Evolutionary conservation across 169 alveolate species (phyloP).

Genomic region (Amoebophrya sp.): DNA sequence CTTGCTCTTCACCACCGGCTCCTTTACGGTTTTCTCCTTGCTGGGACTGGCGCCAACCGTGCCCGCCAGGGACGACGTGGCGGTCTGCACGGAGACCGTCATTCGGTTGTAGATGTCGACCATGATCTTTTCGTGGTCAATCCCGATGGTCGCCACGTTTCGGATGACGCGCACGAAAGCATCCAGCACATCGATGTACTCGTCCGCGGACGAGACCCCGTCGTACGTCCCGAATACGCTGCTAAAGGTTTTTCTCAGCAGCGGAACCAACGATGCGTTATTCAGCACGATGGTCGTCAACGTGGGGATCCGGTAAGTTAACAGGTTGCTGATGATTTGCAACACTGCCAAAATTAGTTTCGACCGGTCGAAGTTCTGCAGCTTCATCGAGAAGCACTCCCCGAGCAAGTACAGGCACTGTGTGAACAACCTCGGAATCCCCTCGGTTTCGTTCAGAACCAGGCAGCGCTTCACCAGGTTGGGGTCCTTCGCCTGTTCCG

Average conservation of each 20-base stretch:
- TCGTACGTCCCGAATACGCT: not conserved
- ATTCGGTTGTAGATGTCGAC: not conserved
- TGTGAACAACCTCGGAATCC: not conserved
- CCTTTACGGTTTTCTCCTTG: not conserved
- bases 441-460: not conserved
- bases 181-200: constrained; percentile 10
- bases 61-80: not conserved
- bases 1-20: not conserved
- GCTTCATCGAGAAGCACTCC: not conserved
- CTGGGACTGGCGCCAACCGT: too few relatives aligned
- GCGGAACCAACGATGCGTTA: not conserved
- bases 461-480: not conserved
- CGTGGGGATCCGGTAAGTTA: not conserved
- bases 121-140: not conserved
- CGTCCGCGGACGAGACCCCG: not conserved
- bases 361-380: not conserved
- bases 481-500: not conserved
- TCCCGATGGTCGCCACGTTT: not conserved
- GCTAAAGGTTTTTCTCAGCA: not conserved
- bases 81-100: not conserved
- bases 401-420: not conserved
- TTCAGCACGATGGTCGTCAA: not conserved
- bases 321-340: not conserved
- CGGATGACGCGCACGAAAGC: not conserved
- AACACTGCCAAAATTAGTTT: not conserved